Evolutionary conservation across 345 rosid species (phyloP).

Genomic region (Raphanus sativus): DNA sequence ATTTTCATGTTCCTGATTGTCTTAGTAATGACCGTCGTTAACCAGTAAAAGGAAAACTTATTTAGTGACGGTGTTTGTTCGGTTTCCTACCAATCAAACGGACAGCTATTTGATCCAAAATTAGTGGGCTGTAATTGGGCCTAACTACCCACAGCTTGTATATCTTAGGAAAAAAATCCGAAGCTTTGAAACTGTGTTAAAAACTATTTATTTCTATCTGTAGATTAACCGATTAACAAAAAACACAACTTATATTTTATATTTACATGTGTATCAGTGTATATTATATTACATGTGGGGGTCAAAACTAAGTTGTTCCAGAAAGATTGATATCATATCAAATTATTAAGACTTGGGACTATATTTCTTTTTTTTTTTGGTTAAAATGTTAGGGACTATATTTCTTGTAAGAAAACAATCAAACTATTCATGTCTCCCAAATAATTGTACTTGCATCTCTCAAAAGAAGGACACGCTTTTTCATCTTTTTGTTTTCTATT

Average conservation of each 20-base stretch:
- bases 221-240: neutral
- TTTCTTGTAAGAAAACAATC: conserved; percentile 17
- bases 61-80: too few relatives aligned
- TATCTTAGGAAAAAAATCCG: neutral
- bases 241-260: neutral
- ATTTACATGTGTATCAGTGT: neutral
- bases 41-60: too few relatives aligned
- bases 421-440: conserved; percentile 10
- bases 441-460: conserved; percentile 34
- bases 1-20: too few relatives aligned
- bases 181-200: neutral
- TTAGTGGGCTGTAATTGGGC: too few relatives aligned
- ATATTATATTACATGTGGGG: conserved; percentile 3
- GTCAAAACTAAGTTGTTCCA: conserved; percentile 31
- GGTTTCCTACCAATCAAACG: too few relatives aligned
- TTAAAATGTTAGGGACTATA: too few relatives aligned
- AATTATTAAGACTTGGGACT: conserved; percentile 37
- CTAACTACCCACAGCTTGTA: too few relatives aligned
- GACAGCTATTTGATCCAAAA: too few relatives aligned
- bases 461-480: conserved; percentile 24
- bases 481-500: conserved; percentile 3
- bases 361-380: too few relatives aligned
- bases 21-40: too few relatives aligned
- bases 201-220: neutral
- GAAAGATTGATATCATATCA: conserved; percentile 24